Evolutionary conservation across 1,284 basidiomycete genomes (phyloP).

Genomic region (Pterula multifida): DNA sequence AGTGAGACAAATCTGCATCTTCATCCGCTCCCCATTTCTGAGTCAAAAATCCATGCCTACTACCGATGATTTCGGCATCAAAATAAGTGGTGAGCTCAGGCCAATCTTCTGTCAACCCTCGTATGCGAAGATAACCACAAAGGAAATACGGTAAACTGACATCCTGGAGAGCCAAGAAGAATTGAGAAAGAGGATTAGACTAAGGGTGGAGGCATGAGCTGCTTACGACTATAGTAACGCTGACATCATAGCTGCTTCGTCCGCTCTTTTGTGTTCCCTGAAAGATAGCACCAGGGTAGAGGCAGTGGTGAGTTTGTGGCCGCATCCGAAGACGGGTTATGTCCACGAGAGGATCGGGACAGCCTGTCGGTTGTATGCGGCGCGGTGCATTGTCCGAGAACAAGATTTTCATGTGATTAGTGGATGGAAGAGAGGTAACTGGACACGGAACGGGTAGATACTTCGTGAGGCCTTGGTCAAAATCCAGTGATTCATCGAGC

Average conservation of each 20-base stretch:
- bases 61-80: slow-evolving; percentile 88
- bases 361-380: slow-evolving; percentile 4
- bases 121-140: slow-evolving; percentile 83
- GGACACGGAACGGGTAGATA: neutral
- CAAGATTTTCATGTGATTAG: slow-evolving; percentile 4
- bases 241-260: slow-evolving; percentile 76
- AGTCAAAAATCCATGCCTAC: slow-evolving; percentile 78
- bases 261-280: slow-evolving; percentile 77
- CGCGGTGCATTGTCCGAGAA: slow-evolving; percentile 2
- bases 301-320: slow-evolving; percentile 64
- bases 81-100: slow-evolving; percentile 89
- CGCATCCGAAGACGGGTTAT: slow-evolving; percentile 66
- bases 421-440: slow-evolving; percentile 7
- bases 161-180: slow-evolving; percentile 41
- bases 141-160: slow-evolving; percentile 77
- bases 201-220: slow-evolving; percentile 1
- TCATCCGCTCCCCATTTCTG: slow-evolving; percentile 80
- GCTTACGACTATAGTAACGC: slow-evolving; percentile 70
- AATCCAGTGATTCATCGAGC: neutral
- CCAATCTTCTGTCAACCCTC: slow-evolving; percentile 82
- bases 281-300: slow-evolving; percentile 73
- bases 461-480: neutral
- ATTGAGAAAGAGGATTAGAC: too few relatives aligned
- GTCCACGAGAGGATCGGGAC: slow-evolving; percentile 51
- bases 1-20: slow-evolving; percentile 82